Base-by-base conservation (phyloP, 257 asterid genomes). In the Solanum peruvianum region DNA sequence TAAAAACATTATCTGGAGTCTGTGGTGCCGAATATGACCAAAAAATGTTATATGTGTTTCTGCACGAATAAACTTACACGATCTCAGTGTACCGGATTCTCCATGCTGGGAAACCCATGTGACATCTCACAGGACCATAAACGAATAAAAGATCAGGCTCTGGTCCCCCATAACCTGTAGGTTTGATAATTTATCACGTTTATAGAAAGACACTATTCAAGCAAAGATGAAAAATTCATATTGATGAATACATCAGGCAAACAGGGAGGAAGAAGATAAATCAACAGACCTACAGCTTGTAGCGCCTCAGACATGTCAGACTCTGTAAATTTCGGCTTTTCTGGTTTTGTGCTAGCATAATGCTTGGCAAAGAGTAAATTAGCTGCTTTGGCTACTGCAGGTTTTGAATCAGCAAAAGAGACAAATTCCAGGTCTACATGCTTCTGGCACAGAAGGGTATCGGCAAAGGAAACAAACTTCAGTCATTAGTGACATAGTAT, bases 61-160 rank as follows among this genome's bases (percentile, higher is more conserved):
- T 16, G 85, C 56, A 85, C 2, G 9, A 21, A 73, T 85, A 42
- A 66, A 94, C 99, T 94, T 85, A 95, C 99, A 93, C 96, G 75
- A 97, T 94, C 93, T 97, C 99, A n/a, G 98, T 93, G 91, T 97
- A 97, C 66, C 97, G 98, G 80, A 94, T 88, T 91, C 98, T 94
- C 99, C 99, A 97, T 37, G 98, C 94, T 14, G 98, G 99, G 90
- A 95, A 97, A 27, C 99, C 99, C 72, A 94, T 89, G 90, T 97
- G 98, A 93, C 99, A 93, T 93, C 99, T 93, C 84, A 93, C 93
- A 72, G 98, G 98, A 49, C 95, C 99, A 83, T 96, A 97, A 87
- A 97, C 88, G 88, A 97, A 91, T 91, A 97, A 90, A 89, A 97
- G 94, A 90, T 96, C 98, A 33, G 99, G 98, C 41, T 93, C 98